Conservation (phyloP, 257 asterid genomes). For the Coffea eugenioides region DNA sequence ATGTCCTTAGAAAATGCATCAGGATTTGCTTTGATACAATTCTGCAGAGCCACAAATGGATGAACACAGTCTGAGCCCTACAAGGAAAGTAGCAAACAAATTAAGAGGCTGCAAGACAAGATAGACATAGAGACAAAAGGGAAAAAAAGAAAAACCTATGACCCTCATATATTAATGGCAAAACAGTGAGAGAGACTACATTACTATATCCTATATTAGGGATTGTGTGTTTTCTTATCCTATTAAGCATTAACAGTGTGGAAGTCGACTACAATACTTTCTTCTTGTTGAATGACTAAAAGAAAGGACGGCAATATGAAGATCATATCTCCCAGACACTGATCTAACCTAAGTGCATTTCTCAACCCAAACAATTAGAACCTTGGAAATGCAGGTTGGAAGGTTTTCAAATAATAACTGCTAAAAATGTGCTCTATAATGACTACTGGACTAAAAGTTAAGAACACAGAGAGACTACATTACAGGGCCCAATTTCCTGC, state of each 20-base stretch:
- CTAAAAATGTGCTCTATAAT: background rate
- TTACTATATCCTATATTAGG: too few relatives aligned
- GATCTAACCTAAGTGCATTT: background rate
- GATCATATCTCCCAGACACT: background rate
- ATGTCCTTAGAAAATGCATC: slow-evolving; percentile 75
- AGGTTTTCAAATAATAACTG: background rate
- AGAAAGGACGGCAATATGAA: background rate
- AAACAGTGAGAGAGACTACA: too few relatives aligned
- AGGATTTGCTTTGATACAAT: slow-evolving; percentile 75
- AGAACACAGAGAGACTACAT: background rate
- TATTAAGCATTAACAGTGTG: background rate
- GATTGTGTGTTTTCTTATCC: background rate
- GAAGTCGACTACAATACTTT: background rate
- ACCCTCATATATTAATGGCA: background rate
- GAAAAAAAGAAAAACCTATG: background rate
- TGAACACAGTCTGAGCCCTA: slow-evolving; percentile 75
- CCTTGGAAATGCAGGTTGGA: background rate
- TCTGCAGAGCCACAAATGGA: slow-evolving; percentile 87
- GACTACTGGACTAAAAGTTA: background rate
- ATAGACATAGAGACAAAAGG: background rate
- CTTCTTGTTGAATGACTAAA: background rate
- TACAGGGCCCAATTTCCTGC: background rate
- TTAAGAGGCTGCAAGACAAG: background rate
- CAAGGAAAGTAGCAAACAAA: background rate
- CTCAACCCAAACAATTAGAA: background rate